Evolutionary conservation across 2,329 filamentous ascomycete genomes (phyloP), one percentile per base, ranked within the genome.

Genomic region (Exophiala viscosa): DNA sequence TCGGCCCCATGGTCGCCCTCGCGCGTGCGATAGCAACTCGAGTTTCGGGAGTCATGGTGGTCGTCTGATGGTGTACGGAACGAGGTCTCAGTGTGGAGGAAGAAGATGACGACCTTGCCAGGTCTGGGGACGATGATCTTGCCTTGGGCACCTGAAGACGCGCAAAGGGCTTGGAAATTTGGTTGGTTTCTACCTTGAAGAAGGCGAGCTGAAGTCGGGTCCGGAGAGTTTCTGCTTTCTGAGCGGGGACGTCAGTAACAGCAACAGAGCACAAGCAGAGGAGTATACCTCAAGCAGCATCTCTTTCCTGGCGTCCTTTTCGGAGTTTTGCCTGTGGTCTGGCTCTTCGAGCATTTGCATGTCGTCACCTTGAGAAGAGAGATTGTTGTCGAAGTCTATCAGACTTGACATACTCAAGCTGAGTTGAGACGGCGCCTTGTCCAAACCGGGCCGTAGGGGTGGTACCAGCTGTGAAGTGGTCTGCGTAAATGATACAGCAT

Each of bases 271-370:
- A 6, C 18, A 28, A 23, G 20, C 20, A 8, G n/a, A 8, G 33
- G 7, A 38, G 47, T 23, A 33, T 43, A 61, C 59, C 41, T 60
- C 54, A 10, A 52, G 52, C 46, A 61, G 38, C 54, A 61, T 54
- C 44, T 60, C 42, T 47, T 58, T 61, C 48, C 58, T 42, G n/a
- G 49, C 38, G 15, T 59, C 54, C 28, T 55, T 44, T 40, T 59
- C 45, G 34, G 53, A 44, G 31, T 64, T 50, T 69, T 67, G 28
- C 68, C 69, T 55, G 50, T 54, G 44, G 15, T 36, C 35, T 20
- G 17, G 58, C 10, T 74, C 70, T 44, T 60, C 63, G 49, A 55
- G 70, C 52, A 57, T 50, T 39, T 57, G 47, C 49, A 58, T 53
- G 20, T 45, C 49, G 10, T 62, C 55, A 15, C 43, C 51, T 44